Conservation (phyloP, 2,329 filamentous ascomycete species). For the Cladobotryum protrusum region DNA sequence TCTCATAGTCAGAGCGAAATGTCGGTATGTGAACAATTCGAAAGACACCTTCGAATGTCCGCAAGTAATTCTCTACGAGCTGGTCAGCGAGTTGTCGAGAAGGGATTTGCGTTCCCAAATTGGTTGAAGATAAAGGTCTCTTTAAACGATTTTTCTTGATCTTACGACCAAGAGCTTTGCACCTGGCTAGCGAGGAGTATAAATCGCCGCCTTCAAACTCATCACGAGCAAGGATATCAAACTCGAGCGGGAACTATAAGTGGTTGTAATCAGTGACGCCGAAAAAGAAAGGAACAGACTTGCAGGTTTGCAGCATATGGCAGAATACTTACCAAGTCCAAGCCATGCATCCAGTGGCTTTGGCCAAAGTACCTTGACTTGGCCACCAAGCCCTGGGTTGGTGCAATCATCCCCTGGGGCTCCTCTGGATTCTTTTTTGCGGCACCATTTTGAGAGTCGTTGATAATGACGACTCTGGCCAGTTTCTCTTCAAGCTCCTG, state of each 20-base stretch:
- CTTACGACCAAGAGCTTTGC: slow-evolving; percentile 35
- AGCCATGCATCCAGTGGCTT: slow-evolving; percentile 45
- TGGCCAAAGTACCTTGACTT: slow-evolving; percentile 42
- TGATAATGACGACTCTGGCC: slow-evolving; percentile 21
- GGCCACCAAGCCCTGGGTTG: slow-evolving; percentile 30
- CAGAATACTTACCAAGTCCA: slow-evolving; percentile 31
- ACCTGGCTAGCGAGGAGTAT: slow-evolving; percentile 28
- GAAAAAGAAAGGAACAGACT: too few relatives aligned
- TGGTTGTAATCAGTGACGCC: neutral
- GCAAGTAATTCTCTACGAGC: slow-evolving; percentile 48
- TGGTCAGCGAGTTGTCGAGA: slow-evolving; percentile 38
- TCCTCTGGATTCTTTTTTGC: neutral
- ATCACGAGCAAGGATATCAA: slow-evolving; percentile 20
- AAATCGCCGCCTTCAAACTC: slow-evolving; percentile 25
- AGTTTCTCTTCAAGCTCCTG: slow-evolving; percentile 40
- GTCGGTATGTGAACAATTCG: slow-evolving; percentile 53
- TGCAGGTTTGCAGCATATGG: too few relatives aligned
- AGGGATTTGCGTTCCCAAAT: slow-evolving; percentile 36
- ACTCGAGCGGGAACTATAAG: slow-evolving; percentile 26
- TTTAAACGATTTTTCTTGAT: slow-evolving; percentile 37
- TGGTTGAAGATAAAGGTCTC: slow-evolving; percentile 25
- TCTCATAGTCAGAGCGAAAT: slow-evolving; percentile 48
- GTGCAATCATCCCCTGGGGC: slow-evolving; percentile 10
- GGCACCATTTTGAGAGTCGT: slow-evolving; percentile 13
- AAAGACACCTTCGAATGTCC: slow-evolving; percentile 50